A percentile compares a stretch with the other conserved stretches of the same genome.
These are phyloP conservation scores for Geranomyces variabilis DNA, from an alignment of 192 early-diverging fungal genomes.

Conservation along the genomic window DNA sequence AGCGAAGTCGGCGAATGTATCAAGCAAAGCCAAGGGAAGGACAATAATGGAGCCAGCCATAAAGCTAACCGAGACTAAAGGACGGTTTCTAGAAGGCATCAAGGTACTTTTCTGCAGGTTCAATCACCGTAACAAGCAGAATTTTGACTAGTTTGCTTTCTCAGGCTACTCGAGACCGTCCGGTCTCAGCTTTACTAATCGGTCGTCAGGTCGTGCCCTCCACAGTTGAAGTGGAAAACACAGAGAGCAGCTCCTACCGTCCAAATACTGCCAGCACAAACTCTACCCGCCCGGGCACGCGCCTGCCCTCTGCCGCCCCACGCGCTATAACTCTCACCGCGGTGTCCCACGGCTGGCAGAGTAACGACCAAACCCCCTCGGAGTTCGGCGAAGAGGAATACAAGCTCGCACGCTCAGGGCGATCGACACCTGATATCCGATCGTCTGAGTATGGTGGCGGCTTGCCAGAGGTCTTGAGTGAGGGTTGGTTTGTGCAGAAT, in stretches of 20 bases:
- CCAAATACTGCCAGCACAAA: neutral
- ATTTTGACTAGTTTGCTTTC: too few species aligned
- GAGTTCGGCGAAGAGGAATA: neutral
- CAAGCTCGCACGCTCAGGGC: neutral
- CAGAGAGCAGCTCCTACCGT: neutral
- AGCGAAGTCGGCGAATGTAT: too few species aligned
- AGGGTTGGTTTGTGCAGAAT: conserved; percentile 7
- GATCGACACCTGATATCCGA: neutral
- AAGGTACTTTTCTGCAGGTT: too few species aligned
- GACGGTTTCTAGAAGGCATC: too few species aligned
- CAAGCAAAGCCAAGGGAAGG: too few species aligned
- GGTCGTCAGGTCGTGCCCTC: neutral
- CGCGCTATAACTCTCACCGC: conserved; percentile 7
- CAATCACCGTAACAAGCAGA: too few species aligned
- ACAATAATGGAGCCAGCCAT: too few species aligned
- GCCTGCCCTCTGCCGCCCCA: neutral
- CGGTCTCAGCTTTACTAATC: too few species aligned
- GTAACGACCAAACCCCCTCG: neutral
- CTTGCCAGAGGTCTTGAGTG: neutral
- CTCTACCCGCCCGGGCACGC: conserved; percentile 2
- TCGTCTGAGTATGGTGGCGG: neutral
- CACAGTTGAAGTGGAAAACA: neutral
- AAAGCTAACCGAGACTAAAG: too few species aligned
- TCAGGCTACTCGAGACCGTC: too few species aligned
- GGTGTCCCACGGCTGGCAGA: conserved; percentile 2